phyloP scores from a whole-genome alignment of 73 alveolate genomes.

The Durusdinium trenchii region DNA sequence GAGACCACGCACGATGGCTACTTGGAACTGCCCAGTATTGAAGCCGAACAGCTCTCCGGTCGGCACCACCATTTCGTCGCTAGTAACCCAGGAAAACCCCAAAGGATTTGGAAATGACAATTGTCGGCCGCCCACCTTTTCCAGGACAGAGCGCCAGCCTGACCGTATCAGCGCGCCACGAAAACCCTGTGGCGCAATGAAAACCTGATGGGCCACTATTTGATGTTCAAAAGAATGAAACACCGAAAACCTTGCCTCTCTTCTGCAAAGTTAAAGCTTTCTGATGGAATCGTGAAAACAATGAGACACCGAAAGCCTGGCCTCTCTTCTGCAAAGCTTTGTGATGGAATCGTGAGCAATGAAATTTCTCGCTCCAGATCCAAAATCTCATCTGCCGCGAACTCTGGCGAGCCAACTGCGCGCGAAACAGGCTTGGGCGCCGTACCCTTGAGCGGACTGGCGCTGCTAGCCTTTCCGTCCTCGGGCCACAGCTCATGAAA shows the following conservation, averaged over 20 bases:
- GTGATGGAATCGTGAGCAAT: background rate
- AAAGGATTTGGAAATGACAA: background rate
- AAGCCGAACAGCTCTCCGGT: background rate
- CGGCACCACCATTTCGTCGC: constrained; percentile 4
- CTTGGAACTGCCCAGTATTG: background rate
- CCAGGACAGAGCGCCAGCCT: constrained; percentile 33
- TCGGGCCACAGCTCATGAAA: background rate
- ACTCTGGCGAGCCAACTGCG: background rate
- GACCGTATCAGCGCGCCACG: background rate
- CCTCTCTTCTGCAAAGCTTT: background rate
- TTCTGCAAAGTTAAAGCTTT: background rate
- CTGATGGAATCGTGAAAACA: background rate
- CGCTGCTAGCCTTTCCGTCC: background rate
- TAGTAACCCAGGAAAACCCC: background rate
- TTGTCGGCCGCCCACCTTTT: background rate
- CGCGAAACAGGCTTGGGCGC: background rate
- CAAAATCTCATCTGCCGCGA: background rate
- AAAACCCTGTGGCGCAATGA: background rate
- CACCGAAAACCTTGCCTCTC: background rate
- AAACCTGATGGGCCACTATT: background rate
- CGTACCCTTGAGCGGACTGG: too few species aligned
- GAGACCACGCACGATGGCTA: background rate
- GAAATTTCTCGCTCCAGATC: background rate
- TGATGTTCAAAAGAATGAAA: background rate
- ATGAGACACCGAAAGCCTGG: too few species aligned